Conservation (phyloP, 495 filamentous ascomycete genomes). For the Penicillium cataractarum region DNA sequence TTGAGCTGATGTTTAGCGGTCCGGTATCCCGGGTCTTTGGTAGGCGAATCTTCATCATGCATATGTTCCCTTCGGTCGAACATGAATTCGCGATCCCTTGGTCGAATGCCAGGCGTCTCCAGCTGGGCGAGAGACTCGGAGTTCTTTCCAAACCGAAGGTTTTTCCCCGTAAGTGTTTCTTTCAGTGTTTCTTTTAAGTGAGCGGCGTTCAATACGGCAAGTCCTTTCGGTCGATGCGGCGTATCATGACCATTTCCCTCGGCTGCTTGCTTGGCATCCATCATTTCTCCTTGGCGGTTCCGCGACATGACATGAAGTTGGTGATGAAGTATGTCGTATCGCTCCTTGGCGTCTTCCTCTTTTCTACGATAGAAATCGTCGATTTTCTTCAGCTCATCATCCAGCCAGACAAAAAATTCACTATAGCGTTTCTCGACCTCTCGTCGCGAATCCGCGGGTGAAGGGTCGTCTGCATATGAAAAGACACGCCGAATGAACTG, state of each 20-base stretch:
- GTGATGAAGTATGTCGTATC: slow-evolving; percentile 69
- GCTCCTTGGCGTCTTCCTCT: slow-evolving; percentile 74
- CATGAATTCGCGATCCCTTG: slow-evolving; percentile 34
- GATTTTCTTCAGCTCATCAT: slow-evolving; percentile 80
- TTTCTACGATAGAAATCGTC: slow-evolving; percentile 83
- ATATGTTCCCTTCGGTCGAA: slow-evolving; percentile 63
- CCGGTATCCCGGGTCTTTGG: slow-evolving; percentile 71
- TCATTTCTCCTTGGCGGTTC: slow-evolving; percentile 72
- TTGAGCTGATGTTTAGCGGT: slow-evolving; percentile 90
- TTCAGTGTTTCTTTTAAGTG: slow-evolving; percentile 31
- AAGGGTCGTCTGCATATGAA: slow-evolving; percentile 32
- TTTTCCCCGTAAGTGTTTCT: slow-evolving; percentile 33
- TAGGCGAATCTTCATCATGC: slow-evolving; percentile 51
- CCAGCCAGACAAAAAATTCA: slow-evolving; percentile 80
- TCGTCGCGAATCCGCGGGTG: slow-evolving; percentile 43
- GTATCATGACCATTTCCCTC: slow-evolving; percentile 11
- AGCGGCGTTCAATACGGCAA: slow-evolving; percentile 11
- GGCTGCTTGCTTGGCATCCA: slow-evolving; percentile 25
- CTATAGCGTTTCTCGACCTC: slow-evolving; percentile 64
- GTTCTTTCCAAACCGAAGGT: slow-evolving; percentile 56
- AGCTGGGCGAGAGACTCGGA: slow-evolving; percentile 57
- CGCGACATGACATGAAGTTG: slow-evolving; percentile 90
- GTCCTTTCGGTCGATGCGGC: slow-evolving; percentile 22
- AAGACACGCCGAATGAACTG: slow-evolving; percentile 45
- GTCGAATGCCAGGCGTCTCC: slow-evolving; percentile 48